phyloP scores from a whole-genome alignment of 768 basidiomycete genomes.

The Mycena galopus region DNA sequence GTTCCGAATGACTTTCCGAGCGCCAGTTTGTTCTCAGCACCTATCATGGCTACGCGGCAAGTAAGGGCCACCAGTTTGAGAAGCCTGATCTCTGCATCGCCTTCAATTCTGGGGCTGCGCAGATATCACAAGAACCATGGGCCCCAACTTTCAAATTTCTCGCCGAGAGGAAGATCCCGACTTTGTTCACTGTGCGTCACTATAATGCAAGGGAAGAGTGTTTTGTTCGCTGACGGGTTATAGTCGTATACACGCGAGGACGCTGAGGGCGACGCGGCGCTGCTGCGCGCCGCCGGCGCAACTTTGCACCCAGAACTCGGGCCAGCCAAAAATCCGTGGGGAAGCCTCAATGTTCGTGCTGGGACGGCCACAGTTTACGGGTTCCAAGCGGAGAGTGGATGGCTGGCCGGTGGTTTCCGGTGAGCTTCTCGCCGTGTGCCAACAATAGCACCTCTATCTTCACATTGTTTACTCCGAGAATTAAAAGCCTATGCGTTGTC shows the following conservation, averaged over 20 bases:
- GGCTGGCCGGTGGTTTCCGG: slow-evolving; percentile 52
- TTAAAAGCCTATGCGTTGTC: too few species aligned
- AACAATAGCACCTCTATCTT: too few species aligned
- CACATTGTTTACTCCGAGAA: too few species aligned
- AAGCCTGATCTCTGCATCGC: slow-evolving; percentile 32
- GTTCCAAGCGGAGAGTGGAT: slow-evolving; percentile 51
- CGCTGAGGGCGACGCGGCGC: slow-evolving; percentile 28
- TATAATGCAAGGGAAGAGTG: neutral
- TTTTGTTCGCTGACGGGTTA: neutral
- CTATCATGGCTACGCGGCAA: slow-evolving; percentile 28
- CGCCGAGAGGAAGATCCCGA: slow-evolving; percentile 24
- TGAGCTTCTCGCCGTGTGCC: too few species aligned
- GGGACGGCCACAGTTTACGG: slow-evolving; percentile 47
- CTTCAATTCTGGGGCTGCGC: slow-evolving; percentile 30
- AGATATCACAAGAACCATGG: slow-evolving; percentile 17
- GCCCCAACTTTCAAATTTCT: slow-evolving; percentile 26
- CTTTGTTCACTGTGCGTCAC: slow-evolving; percentile 30
- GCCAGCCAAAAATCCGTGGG: slow-evolving; percentile 38
- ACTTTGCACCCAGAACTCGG: slow-evolving; percentile 25
- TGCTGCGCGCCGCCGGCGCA: slow-evolving; percentile 34
- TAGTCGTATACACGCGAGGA: slow-evolving; percentile 36
- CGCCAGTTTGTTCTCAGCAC: slow-evolving; percentile 16
- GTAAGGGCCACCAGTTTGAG: slow-evolving; percentile 22
- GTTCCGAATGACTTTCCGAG: neutral
- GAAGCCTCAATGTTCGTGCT: slow-evolving; percentile 19